Evolutionary conservation across 805 yeast species (phyloP).

Genomic region (Candida parachauliodes): DNA sequence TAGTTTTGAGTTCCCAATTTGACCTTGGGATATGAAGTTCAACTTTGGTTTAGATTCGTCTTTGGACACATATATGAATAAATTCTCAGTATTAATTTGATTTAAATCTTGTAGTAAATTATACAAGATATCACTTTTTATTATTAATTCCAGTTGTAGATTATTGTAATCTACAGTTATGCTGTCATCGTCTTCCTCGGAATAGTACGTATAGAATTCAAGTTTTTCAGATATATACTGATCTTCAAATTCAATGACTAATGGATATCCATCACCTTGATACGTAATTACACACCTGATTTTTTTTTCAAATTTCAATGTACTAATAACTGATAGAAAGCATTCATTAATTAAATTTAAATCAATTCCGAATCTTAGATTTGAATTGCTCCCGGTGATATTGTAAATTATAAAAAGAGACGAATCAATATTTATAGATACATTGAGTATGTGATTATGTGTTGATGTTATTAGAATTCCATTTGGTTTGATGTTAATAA

Average conservation of each 20-base stretch:
- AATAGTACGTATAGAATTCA: constrained; percentile 37
- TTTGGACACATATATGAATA: constrained; percentile 27
- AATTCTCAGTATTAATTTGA: constrained; percentile 32
- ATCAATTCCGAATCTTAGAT: constrained; percentile 32
- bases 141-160: constrained; percentile 32
- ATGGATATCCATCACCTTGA: constrained; percentile 37
- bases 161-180: constrained; percentile 24
- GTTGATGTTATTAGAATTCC: constrained; percentile 35
- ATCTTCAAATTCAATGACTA: constrained; percentile 41
- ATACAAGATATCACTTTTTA: constrained; percentile 36
- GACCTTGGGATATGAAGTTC: constrained; percentile 63
- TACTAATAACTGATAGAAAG: constrained; percentile 28
- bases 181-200: constrained; percentile 21
- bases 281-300: constrained; percentile 34
- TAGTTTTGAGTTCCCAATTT: constrained; percentile 68
- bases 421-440: constrained; percentile 33
- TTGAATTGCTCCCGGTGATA: constrained; percentile 13
- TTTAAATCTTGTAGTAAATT: constrained; percentile 34
- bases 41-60: constrained; percentile 30
- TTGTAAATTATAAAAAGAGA: constrained; percentile 31
- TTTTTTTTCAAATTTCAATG: constrained; percentile 14
- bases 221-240: constrained; percentile 36
- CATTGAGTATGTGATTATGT: constrained; percentile 34
- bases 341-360: constrained; percentile 32
- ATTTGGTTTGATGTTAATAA: constrained; percentile 27